Evolutionary conservation across 192 early-diverging fungal species (phyloP).

Genomic region (Piromyces finnis): DNA sequence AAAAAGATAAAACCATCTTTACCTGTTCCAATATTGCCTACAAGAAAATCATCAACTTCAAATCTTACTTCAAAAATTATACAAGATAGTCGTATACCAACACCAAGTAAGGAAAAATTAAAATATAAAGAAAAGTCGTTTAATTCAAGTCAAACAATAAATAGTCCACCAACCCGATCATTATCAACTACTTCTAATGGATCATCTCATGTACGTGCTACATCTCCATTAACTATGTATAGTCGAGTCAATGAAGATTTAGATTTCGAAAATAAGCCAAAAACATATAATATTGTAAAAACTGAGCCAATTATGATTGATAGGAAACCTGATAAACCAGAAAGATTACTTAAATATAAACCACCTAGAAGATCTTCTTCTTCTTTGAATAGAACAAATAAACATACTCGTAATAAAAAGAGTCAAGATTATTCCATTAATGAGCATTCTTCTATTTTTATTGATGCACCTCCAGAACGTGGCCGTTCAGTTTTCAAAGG

Average conservation of each 20-base stretch:
- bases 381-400: neutral
- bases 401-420: neutral
- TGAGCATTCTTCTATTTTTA: neutral
- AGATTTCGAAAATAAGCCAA: neutral
- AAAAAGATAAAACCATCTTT: neutral
- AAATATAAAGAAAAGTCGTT: neutral
- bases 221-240: neutral
- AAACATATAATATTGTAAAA: neutral
- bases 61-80: neutral
- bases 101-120: neutral
- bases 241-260: neutral
- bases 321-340: neutral
- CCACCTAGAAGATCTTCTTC: neutral
- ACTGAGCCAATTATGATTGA: neutral
- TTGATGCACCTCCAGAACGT: neutral
- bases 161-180: neutral
- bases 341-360: neutral
- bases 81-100: neutral
- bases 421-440: neutral
- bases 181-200: neutral
- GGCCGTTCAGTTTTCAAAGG: neutral
- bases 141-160: neutral
- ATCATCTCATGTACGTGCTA: neutral
- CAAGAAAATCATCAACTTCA: neutral
- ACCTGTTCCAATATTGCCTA: neutral